These are phyloP conservation scores for Selenicereus undatus DNA, from an alignment of 148 eudicot genomes.

Conservation along the genomic window DNA sequence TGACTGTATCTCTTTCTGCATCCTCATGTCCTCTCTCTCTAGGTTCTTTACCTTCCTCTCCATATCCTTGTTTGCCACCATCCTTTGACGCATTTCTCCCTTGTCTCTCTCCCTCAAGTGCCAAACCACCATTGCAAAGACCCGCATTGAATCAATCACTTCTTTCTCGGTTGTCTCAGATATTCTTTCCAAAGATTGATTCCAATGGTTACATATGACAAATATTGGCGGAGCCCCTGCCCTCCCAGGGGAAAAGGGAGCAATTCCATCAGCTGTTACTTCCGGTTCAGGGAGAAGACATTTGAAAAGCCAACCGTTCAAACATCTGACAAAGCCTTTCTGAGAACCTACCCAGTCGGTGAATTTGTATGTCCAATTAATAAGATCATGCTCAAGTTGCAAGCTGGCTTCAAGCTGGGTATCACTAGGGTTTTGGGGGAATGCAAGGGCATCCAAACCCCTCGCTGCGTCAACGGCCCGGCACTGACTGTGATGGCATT, in stretches of 20 bases:
- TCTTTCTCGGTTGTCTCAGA: slow-evolving; percentile 88
- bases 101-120: slow-evolving; percentile 80
- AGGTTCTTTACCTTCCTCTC: slow-evolving; percentile 68
- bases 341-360: slow-evolving; percentile 75
- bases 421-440: slow-evolving; percentile 53
- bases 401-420: slow-evolving; percentile 66
- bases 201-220: slow-evolving; percentile 84
- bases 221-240: slow-evolving; percentile 89
- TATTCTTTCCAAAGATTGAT: slow-evolving; percentile 69
- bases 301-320: slow-evolving; percentile 75
- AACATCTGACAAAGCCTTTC: slow-evolving; percentile 65
- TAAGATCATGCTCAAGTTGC: slow-evolving; percentile 66
- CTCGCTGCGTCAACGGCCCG: slow-evolving; percentile 73
- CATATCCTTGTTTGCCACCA: slow-evolving; percentile 47
- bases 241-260: slow-evolving; percentile 87
- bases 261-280: slow-evolving; percentile 74
- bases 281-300: slow-evolving; percentile 72
- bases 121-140: slow-evolving; percentile 56
- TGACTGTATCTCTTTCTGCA: slow-evolving; percentile 78
- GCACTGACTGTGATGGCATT: slow-evolving; percentile 78
- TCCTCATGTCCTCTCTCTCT: slow-evolving; percentile 72
- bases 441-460: slow-evolving; percentile 42
- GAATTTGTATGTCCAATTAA: slow-evolving; percentile 72
- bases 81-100: slow-evolving; percentile 64
- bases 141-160: slow-evolving; percentile 68